Evolutionary conservation across 208 protist genomes (phyloP).

Genomic region (Leishmania martiniquensis): DNA sequence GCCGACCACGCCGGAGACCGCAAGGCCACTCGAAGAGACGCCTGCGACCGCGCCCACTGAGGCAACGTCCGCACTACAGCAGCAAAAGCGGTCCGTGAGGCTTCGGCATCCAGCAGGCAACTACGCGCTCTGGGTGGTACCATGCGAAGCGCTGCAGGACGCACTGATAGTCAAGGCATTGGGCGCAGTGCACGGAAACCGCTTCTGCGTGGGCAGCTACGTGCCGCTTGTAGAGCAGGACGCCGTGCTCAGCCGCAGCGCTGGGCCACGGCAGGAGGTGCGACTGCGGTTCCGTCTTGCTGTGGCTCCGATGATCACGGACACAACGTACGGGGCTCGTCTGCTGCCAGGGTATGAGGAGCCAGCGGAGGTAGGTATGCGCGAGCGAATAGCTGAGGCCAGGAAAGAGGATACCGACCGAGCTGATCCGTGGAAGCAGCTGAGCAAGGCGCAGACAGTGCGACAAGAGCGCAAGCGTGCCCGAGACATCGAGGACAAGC

Average conservation of each 20-base stretch:
- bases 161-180: slow-evolving; percentile 35
- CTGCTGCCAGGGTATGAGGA: slow-evolving; percentile 46
- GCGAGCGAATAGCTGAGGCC: slow-evolving; percentile 14
- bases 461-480: slow-evolving; percentile 27
- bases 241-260: slow-evolving; percentile 30
- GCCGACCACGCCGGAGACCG: not conserved
- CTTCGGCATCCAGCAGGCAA: slow-evolving; percentile 24
- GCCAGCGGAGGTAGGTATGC: slow-evolving; percentile 32
- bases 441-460: slow-evolving; percentile 25
- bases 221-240: slow-evolving; percentile 19
- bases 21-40: not conserved
- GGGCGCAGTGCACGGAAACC: slow-evolving; percentile 43
- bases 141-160: slow-evolving; percentile 35
- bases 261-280: slow-evolving; percentile 41
- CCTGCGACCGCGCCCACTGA: not conserved
- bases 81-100: slow-evolving; percentile 1
- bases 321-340: slow-evolving; percentile 12
- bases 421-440: slow-evolving; percentile 27
- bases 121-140: slow-evolving; percentile 33
- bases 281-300: slow-evolving; percentile 68
- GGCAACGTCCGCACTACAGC: not conserved
- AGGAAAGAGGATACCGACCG: slow-evolving; percentile 22
- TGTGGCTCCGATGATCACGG: slow-evolving; percentile 41
- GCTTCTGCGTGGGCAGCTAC: slow-evolving; percentile 46
- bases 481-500: slow-evolving; percentile 9